A percentile compares a stretch with the other conserved stretches of the same genome.
These are phyloP conservation scores for Periconia sp. DNA, from an alignment of 2,329 filamentous ascomycete species.

Conservation along the genomic window DNA sequence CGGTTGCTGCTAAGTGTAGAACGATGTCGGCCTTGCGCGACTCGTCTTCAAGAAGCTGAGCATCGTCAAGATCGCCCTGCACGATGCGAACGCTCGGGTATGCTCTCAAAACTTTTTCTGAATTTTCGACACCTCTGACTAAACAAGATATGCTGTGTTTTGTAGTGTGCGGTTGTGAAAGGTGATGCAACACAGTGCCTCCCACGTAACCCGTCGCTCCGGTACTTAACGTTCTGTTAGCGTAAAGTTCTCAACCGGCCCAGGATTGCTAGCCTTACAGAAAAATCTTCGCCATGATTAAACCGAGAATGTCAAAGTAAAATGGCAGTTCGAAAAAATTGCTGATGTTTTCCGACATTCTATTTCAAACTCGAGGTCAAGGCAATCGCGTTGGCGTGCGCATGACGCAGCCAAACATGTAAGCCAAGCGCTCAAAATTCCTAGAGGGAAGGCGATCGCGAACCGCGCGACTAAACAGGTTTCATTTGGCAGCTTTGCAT, in stretches of 20 bases:
- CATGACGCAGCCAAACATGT: not conserved
- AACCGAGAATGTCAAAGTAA: not conserved
- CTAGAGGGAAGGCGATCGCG: constrained; percentile 1
- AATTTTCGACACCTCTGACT: not conserved
- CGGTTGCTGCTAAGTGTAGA: constrained; percentile 8
- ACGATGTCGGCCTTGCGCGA: constrained; percentile 10
- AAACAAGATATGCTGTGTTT: constrained; percentile 4
- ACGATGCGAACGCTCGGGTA: constrained; percentile 12
- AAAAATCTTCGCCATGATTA: constrained; percentile 9
- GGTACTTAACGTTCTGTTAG: constrained; percentile 4
- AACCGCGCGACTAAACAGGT: not conserved
- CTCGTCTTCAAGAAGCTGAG: constrained; percentile 7
- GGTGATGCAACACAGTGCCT: constrained; percentile 5
- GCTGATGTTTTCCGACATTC: too few species aligned
- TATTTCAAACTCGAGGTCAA: not conserved
- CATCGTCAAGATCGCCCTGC: constrained; percentile 8
- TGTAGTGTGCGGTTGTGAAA: not conserved
- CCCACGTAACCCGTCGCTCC: constrained; percentile 13
- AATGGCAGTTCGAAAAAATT: not conserved
- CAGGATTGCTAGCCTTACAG: constrained; percentile 1
- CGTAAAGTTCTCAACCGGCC: not conserved
- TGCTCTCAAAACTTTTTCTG: not conserved
- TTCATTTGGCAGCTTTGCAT: too few species aligned
- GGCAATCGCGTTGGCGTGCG: not conserved
- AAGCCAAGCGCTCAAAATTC: not conserved